Evolutionary conservation across 2,329 filamentous ascomycete genomes (phyloP), one percentile per base, ranked within the genome.

Genomic region (Trichoderma brevicompactum): DNA sequence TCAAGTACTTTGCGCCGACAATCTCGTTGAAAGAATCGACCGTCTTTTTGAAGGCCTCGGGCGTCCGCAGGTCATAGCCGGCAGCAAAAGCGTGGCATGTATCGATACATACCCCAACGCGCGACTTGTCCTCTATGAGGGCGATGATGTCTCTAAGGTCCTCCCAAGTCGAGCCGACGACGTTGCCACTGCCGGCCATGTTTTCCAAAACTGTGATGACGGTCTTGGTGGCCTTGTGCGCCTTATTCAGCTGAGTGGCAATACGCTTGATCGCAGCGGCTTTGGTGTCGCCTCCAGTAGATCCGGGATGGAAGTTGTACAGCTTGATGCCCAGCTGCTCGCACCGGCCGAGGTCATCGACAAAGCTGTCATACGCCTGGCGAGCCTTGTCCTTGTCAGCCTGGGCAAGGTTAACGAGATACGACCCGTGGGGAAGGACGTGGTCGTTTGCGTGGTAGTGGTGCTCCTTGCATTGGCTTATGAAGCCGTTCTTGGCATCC

Each of bases 281-380:
- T 41, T 89, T 86, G 3, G 85, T 82, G 40, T 85, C 85, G 53
- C 89, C 88, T 65, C 90, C 90, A 1, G 90, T 90, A 65, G 89
- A 94, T 19, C 95, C 95, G 0, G 95, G 95, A 75, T 99, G 95
- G 80, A 99, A 98, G 78, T 99, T 99, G 82, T 98, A 99, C n/a
- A 97, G 84, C 68, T 80, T 83, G 72, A 99, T 97, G 1, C 93
- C 92, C 0, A 99, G 86, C 52, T 85, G 83, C 73, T 97, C 91
- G 76, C 95, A 98, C 9, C 95, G 88, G 58, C 86, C 81, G 1
- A 99, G 82, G 75, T 99, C 95, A 72, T 99, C 94, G 15, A 96
- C 74, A 76, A 99, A 99, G 65, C 88, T 87, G 44, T 82, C 84
- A 74, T 96, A 97, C 1, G 94, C 94, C 79, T 98, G 93, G 59